Evolutionary conservation across 345 rosid genomes (phyloP), one percentile per base, ranked within the genome.

Genomic region (Lepidium africanum): DNA sequence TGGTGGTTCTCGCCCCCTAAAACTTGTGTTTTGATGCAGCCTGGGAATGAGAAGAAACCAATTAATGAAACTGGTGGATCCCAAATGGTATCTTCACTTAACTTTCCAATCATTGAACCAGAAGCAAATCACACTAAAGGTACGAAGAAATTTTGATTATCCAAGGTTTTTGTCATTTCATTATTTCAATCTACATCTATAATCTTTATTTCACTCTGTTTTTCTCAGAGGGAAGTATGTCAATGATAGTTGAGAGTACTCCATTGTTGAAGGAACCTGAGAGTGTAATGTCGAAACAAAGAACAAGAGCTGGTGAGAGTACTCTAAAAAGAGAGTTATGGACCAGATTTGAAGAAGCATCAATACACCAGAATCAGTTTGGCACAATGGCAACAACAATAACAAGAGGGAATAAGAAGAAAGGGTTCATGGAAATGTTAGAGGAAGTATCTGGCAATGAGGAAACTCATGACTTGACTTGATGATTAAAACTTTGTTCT

Each of bases 1-100:
- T 91, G 99, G 99, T 77, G 69, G 16, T 81, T 87, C 71, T 95
- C 99, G 32, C 96, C 97, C 65, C 96, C 90, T n/a, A 91, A 84
- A 77, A 84, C 90, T 46, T 91, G 93, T 79, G 77, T 80, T 70
- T 69, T 94, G 68, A 63, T 91, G 80, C 87, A 84, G 63, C 96
- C 86, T 46, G 78, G 70, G 3, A 81, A 79, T 51, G 89, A 81
- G 72, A 82, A 66, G 72, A 73, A 71, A 67, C 52, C 73, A 42
- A 13, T 6, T 12, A 54, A 48, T 55, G 61, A 40, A 47, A 68
- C 65, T 47, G 69, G 81, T 58, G 60, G 11, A 13, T 10, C 65
- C 37, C 25, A 15, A 72, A 25, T 21, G 37, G 45, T 63, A 19
- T 49, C 62, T 11, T 59, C 68, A 7, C 27, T 59, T 67, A 69